Conservation (phyloP, 805 yeast species). For the Sugiyamaella floridensis region DNA sequence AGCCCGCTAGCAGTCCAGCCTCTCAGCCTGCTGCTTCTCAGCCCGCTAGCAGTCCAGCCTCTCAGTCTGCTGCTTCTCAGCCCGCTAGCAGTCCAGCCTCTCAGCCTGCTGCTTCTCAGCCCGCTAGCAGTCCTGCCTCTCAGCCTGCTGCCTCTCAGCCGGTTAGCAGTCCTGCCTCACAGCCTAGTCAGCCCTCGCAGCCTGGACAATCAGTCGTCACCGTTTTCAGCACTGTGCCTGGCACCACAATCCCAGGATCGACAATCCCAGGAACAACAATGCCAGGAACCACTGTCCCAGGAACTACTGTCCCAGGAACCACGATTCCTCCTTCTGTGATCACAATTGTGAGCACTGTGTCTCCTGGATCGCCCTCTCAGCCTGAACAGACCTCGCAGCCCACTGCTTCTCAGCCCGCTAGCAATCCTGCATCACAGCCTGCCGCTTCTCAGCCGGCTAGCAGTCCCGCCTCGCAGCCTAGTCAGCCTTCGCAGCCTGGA, state of each 20-base stretch:
- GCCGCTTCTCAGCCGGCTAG: not conserved
- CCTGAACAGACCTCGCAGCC: not conserved
- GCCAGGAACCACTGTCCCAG: slow-evolving; percentile 12
- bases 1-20: not conserved
- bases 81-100: no score
- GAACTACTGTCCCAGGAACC: slow-evolving; percentile 7
- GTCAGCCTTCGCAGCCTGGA: not conserved
- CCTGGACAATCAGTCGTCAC: not conserved
- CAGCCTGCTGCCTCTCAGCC: not conserved
- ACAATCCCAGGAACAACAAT: slow-evolving; percentile 15
- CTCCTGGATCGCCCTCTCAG: not conserved
- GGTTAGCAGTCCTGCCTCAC: not conserved
- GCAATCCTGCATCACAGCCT: not conserved
- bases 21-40: not conserved
- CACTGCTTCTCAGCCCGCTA: not conserved
- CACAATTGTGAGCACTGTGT: not conserved
- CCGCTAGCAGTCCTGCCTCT: not conserved
- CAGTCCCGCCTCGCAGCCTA: not conserved
- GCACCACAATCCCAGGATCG: slow-evolving; percentile 15
- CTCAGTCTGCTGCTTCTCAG: not conserved
- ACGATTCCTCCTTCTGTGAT: slow-evolving; percentile 3
- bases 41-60: no score
- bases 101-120: not conserved
- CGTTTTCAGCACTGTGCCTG: slow-evolving; percentile 9
- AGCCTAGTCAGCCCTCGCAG: not conserved